phyloP scores from a whole-genome alignment of 441 rosid genomes.

The Aleurites moluccanus region DNA sequence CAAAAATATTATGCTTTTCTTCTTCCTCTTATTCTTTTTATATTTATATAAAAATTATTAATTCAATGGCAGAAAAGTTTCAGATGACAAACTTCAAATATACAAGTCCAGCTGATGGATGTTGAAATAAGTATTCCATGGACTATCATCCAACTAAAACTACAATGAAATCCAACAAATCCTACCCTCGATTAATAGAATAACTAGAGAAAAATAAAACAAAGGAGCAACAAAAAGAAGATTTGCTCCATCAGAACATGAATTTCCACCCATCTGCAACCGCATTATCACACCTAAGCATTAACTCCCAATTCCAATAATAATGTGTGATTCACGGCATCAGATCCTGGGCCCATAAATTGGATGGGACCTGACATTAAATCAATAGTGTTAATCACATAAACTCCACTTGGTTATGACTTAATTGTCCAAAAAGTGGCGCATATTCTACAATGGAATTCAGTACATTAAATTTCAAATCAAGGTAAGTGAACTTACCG shows the following conservation, averaged over 20 bases:
- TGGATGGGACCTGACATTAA: slow-evolving; percentile 83
- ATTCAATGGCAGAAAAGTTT: neutral
- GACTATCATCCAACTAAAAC: slow-evolving; percentile 1
- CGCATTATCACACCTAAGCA: slow-evolving; percentile 32
- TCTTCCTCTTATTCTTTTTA: no score
- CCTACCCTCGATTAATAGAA: neutral
- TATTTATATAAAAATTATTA: neutral
- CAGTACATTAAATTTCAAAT: neutral
- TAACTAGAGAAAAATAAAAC: neutral
- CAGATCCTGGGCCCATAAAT: slow-evolving; percentile 70
- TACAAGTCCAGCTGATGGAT: neutral
- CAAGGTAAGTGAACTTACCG: slow-evolving; percentile 47
- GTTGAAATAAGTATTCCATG: neutral
- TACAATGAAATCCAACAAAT: neutral
- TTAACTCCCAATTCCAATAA: slow-evolving; percentile 77
- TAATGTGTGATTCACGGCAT: slow-evolving; percentile 65
- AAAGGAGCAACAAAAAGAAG: neutral
- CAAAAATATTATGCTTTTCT: no score
- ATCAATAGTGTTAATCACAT: neutral
- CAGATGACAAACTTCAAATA: neutral
- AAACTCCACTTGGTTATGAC: neutral
- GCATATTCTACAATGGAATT: neutral
- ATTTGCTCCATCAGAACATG: neutral
- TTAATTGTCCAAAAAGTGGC: neutral
- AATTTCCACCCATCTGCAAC: neutral